phyloP scores from a whole-genome alignment of 2,329 filamentous ascomycete genomes.

The Albophoma yamanashiensis region DNA sequence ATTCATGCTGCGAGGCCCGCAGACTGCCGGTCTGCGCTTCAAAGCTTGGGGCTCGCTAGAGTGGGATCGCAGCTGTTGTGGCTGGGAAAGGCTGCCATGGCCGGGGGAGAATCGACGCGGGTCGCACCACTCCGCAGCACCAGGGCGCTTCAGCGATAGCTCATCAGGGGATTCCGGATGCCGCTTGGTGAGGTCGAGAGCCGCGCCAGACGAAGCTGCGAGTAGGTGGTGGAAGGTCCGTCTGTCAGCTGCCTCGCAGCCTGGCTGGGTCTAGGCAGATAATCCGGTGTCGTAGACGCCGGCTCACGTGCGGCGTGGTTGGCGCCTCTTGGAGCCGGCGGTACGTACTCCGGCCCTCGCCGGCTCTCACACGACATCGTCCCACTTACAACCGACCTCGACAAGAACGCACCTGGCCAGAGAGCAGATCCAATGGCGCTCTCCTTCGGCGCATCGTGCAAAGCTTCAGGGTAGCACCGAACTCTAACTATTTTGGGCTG shows the following conservation, averaged over 20 bases:
- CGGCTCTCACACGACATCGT: neutral
- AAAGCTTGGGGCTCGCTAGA: neutral
- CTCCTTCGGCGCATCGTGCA: neutral
- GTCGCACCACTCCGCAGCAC: neutral
- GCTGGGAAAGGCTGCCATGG: slow-evolving; percentile 9
- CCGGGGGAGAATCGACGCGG: slow-evolving; percentile 1
- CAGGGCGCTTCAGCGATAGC: neutral
- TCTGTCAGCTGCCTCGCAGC: neutral
- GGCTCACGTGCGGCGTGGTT: neutral
- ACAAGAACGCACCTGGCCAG: neutral
- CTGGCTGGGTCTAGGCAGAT: too few species aligned
- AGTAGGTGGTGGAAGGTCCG: neutral
- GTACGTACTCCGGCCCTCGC: neutral
- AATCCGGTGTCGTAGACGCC: too few species aligned
- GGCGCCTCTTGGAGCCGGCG: neutral
- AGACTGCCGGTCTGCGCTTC: slow-evolving; percentile 8
- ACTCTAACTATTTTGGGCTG: too few species aligned
- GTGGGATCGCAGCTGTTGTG: slow-evolving; percentile 2
- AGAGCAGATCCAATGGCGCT: neutral
- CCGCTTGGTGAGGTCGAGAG: neutral
- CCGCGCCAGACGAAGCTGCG: neutral
- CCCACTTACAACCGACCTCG: neutral
- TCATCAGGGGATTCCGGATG: neutral
- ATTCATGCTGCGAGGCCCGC: slow-evolving; percentile 20
- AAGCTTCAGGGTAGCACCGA: neutral